phyloP scores from a whole-genome alignment of 805 yeast species.

The Cyberlindnera mycetangii region DNA sequence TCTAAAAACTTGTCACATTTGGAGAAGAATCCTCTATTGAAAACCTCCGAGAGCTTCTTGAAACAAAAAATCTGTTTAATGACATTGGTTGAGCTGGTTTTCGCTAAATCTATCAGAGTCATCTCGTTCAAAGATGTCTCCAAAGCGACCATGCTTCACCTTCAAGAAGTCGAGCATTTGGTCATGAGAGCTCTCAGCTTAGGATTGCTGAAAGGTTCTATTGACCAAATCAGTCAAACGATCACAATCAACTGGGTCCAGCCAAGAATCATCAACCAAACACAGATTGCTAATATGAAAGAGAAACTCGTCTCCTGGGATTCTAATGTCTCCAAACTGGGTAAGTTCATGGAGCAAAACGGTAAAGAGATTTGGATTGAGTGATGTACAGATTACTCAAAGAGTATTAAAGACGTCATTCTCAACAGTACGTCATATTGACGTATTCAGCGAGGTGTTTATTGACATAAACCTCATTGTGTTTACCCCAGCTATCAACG shows the following conservation, averaged over 20 bases:
- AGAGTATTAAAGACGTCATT: too few species aligned
- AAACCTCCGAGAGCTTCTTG: slow-evolving; percentile 59
- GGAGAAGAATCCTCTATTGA: slow-evolving; percentile 52
- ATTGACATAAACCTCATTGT: slow-evolving; percentile 59
- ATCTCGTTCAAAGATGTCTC: slow-evolving; percentile 74
- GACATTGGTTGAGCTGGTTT: slow-evolving; percentile 86
- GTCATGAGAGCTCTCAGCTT: slow-evolving; percentile 89
- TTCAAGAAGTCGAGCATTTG: slow-evolving; percentile 77
- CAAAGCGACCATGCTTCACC: slow-evolving; percentile 57
- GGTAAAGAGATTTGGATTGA: slow-evolving; percentile 67
- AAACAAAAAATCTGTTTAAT: slow-evolving; percentile 89
- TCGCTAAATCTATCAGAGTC: slow-evolving; percentile 71
- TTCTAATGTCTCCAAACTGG: slow-evolving; percentile 63
- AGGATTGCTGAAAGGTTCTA: slow-evolving; percentile 81
- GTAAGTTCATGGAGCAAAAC: slow-evolving; percentile 52
- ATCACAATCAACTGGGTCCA: slow-evolving; percentile 92
- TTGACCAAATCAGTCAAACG: slow-evolving; percentile 79
- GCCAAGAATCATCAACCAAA: slow-evolving; percentile 84
- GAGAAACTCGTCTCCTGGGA: slow-evolving; percentile 78
- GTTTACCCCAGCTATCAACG: slow-evolving; percentile 50
- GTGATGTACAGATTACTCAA: not conserved
- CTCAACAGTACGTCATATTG: slow-evolving; percentile 16
- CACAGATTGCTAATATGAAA: slow-evolving; percentile 77
- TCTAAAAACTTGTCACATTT: slow-evolving; percentile 45
- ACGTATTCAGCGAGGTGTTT: slow-evolving; percentile 36